A percentile compares a stretch with the other conserved stretches of the same genome.
Conservation (phyloP, 805 yeast species). For the Pichia phayaonensis region DNA sequence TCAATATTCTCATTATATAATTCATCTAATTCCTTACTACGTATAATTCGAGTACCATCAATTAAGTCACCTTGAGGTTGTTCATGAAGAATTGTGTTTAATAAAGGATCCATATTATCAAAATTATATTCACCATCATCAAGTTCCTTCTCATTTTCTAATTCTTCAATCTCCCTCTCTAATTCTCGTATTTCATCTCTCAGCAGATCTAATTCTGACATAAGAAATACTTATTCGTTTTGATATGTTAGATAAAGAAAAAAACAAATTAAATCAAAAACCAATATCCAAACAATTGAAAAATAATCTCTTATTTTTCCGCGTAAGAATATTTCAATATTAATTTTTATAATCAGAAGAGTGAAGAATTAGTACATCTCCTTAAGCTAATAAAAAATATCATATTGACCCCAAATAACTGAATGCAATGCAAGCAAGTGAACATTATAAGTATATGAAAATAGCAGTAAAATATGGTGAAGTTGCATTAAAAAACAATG, state of each 20-base stretch:
- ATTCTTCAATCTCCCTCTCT: constrained; percentile 7
- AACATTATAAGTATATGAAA: constrained; percentile 38
- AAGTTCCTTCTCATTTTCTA: constrained; percentile 6
- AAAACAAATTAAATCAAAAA: background rate
- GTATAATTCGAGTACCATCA: constrained; percentile 4
- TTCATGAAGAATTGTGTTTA: background rate
- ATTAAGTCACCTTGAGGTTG: constrained; percentile 11
- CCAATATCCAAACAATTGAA: background rate
- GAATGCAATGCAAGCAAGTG: constrained; percentile 1
- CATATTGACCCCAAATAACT: no score
- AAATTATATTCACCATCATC: constrained; percentile 19
- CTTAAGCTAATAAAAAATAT: no score
- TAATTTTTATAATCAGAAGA: no score
- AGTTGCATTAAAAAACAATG: constrained; percentile 55
- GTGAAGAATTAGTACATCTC: no score
- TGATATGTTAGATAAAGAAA: background rate
- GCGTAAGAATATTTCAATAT: background rate
- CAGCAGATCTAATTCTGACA: constrained; percentile 8
- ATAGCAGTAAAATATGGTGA: constrained; percentile 50
- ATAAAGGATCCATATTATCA: background rate
- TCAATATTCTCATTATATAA: background rate
- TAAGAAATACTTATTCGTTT: background rate
- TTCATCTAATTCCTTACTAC: background rate
- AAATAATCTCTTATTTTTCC: background rate
- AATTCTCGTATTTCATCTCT: constrained; percentile 10